These are phyloP conservation scores for Alloteropsis semialata DNA, from an alignment of 176 grass and related monocot genomes.

Conservation along the genomic window DNA sequence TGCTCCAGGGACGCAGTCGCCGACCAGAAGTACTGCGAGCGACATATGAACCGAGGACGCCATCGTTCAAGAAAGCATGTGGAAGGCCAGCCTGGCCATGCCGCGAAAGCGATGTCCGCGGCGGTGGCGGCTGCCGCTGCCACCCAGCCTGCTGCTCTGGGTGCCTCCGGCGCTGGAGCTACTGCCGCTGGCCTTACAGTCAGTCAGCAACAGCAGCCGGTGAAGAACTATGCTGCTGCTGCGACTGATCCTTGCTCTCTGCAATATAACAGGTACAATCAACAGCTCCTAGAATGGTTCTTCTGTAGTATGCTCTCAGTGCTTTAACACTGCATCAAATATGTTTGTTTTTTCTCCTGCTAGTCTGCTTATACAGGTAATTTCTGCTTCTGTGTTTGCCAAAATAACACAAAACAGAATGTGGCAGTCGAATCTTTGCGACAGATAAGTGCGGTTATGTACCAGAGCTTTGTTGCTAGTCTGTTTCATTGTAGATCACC, in stretches of 20 bases:
- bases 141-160: conserved; percentile 43
- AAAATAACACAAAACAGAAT: too few species aligned
- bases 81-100: conserved; percentile 93
- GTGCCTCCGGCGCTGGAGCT: conserved; percentile 26
- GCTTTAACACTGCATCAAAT: background rate
- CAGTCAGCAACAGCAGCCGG: conserved; percentile 36
- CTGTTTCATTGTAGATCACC: background rate
- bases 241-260: conserved; percentile 40
- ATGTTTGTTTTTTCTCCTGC: background rate
- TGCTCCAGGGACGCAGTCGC: conserved; percentile 96
- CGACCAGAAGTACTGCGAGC: conserved; percentile 99
- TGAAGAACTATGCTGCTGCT: conserved; percentile 35
- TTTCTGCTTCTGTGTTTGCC: too few species aligned
- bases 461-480: background rate
- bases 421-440: too few species aligned
- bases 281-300: background rate
- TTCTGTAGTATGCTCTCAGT: background rate
- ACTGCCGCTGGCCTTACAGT: conserved; percentile 29
- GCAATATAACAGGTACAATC: conserved; percentile 51
- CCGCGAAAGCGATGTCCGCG: conserved; percentile 67
- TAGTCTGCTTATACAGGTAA: background rate
- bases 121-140: conserved; percentile 35
- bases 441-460: background rate
- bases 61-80: conserved; percentile 99
- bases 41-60: conserved; percentile 98